Evolutionary conservation across 352 stramenopile genomes (phyloP).

Genomic region (Pythium rishiriense): DNA sequence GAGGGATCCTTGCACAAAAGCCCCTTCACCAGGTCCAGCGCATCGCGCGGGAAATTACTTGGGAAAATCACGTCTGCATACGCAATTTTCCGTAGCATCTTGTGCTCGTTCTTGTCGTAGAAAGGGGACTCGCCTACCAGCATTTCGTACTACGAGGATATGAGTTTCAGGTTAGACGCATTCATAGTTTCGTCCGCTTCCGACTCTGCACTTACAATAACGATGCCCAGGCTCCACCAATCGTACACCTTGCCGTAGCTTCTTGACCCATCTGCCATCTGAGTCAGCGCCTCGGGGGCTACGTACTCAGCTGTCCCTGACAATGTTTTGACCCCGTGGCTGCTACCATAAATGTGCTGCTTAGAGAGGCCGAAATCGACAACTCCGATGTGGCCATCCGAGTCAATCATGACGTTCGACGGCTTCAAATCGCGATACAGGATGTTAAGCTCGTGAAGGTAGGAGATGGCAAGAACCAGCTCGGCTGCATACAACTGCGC

Average conservation of each 20-base stretch:
- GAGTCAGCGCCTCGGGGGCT: slow-evolving; percentile 77
- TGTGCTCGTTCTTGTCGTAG: slow-evolving; percentile 89
- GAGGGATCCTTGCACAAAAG: slow-evolving; percentile 76
- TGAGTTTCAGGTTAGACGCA: neutral
- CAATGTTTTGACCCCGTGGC: slow-evolving; percentile 83
- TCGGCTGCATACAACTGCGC: slow-evolving; percentile 81
- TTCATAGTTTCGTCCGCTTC: neutral
- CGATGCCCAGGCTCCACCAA: slow-evolving; percentile 88
- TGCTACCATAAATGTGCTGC: slow-evolving; percentile 88
- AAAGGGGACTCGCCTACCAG: slow-evolving; percentile 84
- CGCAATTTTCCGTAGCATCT: slow-evolving; percentile 85
- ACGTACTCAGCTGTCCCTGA: slow-evolving; percentile 88
- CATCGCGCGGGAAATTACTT: slow-evolving; percentile 71
- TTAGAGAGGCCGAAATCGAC: slow-evolving; percentile 89
- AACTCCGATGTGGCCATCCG: slow-evolving; percentile 85
- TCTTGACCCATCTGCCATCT: slow-evolving; percentile 75
- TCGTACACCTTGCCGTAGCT: slow-evolving; percentile 90
- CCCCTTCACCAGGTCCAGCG: slow-evolving; percentile 72
- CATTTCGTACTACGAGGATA: slow-evolving; percentile 76
- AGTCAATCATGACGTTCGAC: slow-evolving; percentile 90
- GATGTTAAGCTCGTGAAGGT: slow-evolving; percentile 89
- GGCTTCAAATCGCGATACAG: slow-evolving; percentile 88
- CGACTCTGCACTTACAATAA: slow-evolving; percentile 62
- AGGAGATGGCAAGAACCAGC: slow-evolving; percentile 86
- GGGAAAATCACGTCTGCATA: slow-evolving; percentile 79